Evolutionary conservation across 345 rosid species (phyloP), one percentile per base, ranked within the genome.

Genomic region (Gossypioides kirkii): DNA sequence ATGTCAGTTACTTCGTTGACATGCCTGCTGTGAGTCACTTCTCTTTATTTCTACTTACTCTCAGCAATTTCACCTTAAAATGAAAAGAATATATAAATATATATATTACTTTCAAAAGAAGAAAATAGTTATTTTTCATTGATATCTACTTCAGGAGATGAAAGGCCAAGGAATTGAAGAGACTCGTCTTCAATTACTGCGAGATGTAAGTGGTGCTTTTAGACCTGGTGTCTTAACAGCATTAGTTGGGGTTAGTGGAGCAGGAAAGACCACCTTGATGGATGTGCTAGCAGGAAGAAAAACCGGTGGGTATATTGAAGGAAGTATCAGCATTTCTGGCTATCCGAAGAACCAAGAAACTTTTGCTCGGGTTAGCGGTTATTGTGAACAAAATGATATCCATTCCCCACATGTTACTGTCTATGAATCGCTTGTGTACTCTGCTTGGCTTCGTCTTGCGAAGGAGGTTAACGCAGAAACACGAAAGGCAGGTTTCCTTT

Each of bases 261-360:
- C 97, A 8, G 97, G 97, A 13, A 92, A 90, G 80, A 92, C 97
- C 32, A 92, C 97, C 1, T 81, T 92, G 72, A 88, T 92, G 88
- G 97, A 92, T 73, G 96, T 92, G 14, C 75, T 88, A 60, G 86
- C 89, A 6, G 89, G 89, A 46, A 86, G 97, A 70, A 92, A 92
- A 78, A 91, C 90, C 0, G 85, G 88, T 12, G 95, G 97, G 0
- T 88, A 84, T 67, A 82, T 82, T 13, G 89, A 91, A 81, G 95
- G 95, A 70, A 84, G 78, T 74, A 86, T 90, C 43, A 83, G 76
- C 74, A 85, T 92, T 67, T 88, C 92, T 28, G 97, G 97, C 1
- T 92, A 83, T 81, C 90, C 86, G 0, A 92, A 92, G 77, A 81
- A 87, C 28, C 97, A 92, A 77, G 88, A 75, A 71, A 90, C 96